Evolutionary conservation across 73 alveolate genomes (phyloP), one percentile per base, ranked within the genome.

Genomic region (Paramecium primaurelia): DNA sequence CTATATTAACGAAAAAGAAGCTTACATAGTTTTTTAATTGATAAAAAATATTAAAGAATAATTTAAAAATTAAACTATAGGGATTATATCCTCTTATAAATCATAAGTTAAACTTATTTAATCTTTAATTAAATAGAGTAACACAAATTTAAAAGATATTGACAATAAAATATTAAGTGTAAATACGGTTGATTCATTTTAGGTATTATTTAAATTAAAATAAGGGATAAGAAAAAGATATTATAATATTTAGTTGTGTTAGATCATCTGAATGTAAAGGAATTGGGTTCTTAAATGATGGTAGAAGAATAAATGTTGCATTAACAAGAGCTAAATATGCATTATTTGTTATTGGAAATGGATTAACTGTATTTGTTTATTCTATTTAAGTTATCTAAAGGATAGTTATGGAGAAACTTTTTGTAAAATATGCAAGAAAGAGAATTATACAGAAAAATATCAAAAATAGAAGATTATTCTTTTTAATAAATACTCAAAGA

Each of bases 251-350:
- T 71, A 92, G 97, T 47, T 86, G 96, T 22, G 98, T 95, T 10
- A 93, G 98, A 92, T 93, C 88, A 77, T 94, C 93, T 77, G 58
- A 49, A 9, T 36, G 44, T n/a, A 92, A 92, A 42, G 37, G 77
- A 47, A 86, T 92, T 12, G 97, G 98, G 34, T 95, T 95, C 89
- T 87, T 94, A 38, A 45, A 47, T 40, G 95, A 92, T 40, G 91
- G 92, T 14, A 92, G 95, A 92, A 95, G 98, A 89, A 86, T 96
- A 83, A 96, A 96, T 92, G 98, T 96, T n/a, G 96, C 98, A 58
- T 91, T 96, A 86, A 96, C 98, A 25, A 96, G 98, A 95, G 98
- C 97, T 16, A 96, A 86, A 92, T 49, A 73, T 60, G 96, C 97
- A n/a, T 30, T 95, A 28, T 88, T 96, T 58, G 86, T 96, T 34